Percentiles rank a stretch among this genome's conserved stretches.
phyloP scores from a whole-genome alignment of 1,284 basidiomycete genomes.

The Puccinia brachypodii region DNA sequence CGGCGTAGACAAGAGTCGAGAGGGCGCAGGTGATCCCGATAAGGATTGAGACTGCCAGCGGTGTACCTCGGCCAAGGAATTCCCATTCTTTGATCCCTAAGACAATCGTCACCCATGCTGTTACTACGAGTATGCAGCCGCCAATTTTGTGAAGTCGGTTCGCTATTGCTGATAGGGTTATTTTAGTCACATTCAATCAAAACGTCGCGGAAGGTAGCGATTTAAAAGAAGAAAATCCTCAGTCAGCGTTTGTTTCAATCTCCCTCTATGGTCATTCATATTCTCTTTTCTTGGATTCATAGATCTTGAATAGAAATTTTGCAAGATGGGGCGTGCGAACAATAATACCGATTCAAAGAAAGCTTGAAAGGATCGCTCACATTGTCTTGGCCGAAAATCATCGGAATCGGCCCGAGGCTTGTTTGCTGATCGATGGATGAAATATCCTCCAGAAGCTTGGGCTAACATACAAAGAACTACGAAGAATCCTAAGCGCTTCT shows the following conservation, averaged over 20 bases:
- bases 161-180: background rate
- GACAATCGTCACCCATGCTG: slow-evolving; percentile 29
- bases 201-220: background rate
- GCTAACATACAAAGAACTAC: slow-evolving; percentile 29
- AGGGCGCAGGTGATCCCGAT: slow-evolving; percentile 29
- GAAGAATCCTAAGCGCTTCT: slow-evolving; percentile 34
- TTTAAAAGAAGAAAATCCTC: background rate
- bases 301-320: background rate
- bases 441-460: slow-evolving; percentile 33
- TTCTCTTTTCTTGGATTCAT: background rate
- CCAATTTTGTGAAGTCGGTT: slow-evolving; percentile 5
- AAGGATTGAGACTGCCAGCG: slow-evolving; percentile 22
- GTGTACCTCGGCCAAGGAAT: slow-evolving; percentile 34
- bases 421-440: slow-evolving; percentile 30
- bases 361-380: background rate
- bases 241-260: no score
- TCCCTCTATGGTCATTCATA: no score
- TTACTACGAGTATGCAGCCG: slow-evolving; percentile 24
- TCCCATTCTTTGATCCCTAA: slow-evolving; percentile 47
- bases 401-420: background rate
- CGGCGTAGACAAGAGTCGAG: background rate
- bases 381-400: background rate
- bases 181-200: no score
- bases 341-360: background rate
- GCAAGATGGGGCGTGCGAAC: background rate